A percentile compares a stretch with the other conserved stretches of the same genome.
These are phyloP conservation scores for Trypanosomatidae sp. DNA, from an alignment of 208 protist species.

Conservation along the genomic window DNA sequence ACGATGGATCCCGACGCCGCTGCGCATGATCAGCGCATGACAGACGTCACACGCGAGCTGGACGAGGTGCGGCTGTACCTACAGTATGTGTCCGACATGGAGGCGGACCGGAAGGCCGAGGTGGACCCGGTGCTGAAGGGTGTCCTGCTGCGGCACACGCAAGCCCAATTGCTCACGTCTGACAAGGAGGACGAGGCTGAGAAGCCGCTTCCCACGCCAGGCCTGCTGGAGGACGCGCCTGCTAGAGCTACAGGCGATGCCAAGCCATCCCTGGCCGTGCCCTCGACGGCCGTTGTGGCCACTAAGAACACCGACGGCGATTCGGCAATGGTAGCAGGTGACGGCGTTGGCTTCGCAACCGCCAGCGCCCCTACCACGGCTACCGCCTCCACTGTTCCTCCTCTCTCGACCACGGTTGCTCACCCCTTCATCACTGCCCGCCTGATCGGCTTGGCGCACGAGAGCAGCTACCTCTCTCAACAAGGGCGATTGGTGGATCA, in stretches of 20 bases:
- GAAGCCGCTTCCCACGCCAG: neutral
- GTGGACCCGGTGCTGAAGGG: conserved; percentile 70
- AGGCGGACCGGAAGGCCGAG: conserved; percentile 60
- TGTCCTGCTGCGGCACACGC: conserved; percentile 46
- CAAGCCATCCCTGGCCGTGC: neutral
- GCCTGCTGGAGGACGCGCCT: conserved; percentile 10
- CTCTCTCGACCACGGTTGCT: conserved; percentile 34
- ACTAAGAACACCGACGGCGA: neutral
- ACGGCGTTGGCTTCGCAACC: neutral
- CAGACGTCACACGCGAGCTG: conserved; percentile 46
- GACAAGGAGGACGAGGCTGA: neutral
- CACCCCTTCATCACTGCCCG: conserved; percentile 72
- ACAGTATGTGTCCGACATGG: conserved; percentile 56
- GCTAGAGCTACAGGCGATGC: neutral
- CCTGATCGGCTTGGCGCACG: conserved; percentile 56
- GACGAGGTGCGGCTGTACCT: conserved; percentile 72
- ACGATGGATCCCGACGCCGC: conserved; percentile 65
- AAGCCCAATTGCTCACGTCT: conserved; percentile 1
- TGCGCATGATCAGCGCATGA: conserved; percentile 37
- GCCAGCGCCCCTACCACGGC: neutral
- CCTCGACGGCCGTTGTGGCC: neutral
- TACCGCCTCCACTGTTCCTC: neutral
- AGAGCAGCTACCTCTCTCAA: conserved; percentile 58
- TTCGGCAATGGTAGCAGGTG: neutral
- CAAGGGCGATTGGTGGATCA: conserved; percentile 47